phyloP scores from a whole-genome alignment of 805 yeast genomes.

The Lipomyces japonicus region DNA sequence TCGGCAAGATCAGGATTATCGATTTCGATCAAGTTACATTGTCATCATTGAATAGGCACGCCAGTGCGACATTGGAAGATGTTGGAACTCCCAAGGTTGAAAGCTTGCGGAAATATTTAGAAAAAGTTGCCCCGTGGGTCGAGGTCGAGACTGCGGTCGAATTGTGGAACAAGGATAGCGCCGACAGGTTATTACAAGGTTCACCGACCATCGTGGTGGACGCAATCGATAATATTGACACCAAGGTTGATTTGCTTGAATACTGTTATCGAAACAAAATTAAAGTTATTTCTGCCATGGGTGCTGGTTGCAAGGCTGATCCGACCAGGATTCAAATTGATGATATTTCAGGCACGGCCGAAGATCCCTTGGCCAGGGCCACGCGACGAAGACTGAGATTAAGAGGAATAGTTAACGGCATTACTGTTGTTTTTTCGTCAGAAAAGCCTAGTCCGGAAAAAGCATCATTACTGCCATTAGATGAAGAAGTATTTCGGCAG shows the following conservation, averaged over 20 bases:
- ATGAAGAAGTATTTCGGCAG: conserved; percentile 72
- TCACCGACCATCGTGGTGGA: conserved; percentile 80
- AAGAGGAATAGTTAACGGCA: conserved; percentile 68
- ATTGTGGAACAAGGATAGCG: conserved; percentile 64
- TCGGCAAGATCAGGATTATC: conserved; percentile 68
- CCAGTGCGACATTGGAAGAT: conserved; percentile 85
- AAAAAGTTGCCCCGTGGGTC: conserved; percentile 89
- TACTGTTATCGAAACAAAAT: conserved; percentile 60
- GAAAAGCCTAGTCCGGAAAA: conserved; percentile 96
- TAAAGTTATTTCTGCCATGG: conserved; percentile 86
- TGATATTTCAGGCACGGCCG: conserved; percentile 85
- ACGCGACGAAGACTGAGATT: conserved; percentile 81
- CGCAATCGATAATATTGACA: conserved; percentile 94
- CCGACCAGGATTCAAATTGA: conserved; percentile 87
- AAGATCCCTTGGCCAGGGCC: conserved; percentile 85
- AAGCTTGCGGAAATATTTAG: conserved; percentile 65
- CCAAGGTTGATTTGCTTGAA: conserved; percentile 86
- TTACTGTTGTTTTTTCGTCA: conserved; percentile 85
- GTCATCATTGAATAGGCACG: conserved; percentile 88
- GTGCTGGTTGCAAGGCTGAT: conserved; percentile 96
- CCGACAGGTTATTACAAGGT: conserved; percentile 55
- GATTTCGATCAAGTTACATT: conserved; percentile 96
- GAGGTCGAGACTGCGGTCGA: conserved; percentile 71
- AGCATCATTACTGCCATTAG: conserved; percentile 80
- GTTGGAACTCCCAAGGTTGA: conserved; percentile 91